Percentiles rank a stretch among this genome's conserved stretches.
These are phyloP conservation scores for Trichoderma reesei DNA, from an alignment of 495 filamentous ascomycete species.

Conservation along the genomic window DNA sequence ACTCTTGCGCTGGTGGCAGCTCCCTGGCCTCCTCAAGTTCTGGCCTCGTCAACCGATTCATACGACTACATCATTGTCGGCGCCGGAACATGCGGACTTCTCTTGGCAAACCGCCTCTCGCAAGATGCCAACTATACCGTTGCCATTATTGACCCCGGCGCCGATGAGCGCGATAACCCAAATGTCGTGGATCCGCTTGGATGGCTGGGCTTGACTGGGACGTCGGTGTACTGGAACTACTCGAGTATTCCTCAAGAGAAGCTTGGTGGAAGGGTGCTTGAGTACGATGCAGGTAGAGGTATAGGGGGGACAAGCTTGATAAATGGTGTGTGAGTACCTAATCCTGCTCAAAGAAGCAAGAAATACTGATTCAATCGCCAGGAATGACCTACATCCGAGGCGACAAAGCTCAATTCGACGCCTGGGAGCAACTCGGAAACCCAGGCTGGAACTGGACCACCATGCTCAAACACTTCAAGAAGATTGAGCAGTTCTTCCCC, in stretches of 20 bases:
- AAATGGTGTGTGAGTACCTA: conserved; percentile 29
- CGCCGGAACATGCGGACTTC: conserved; percentile 44
- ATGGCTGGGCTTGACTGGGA: conserved; percentile 31
- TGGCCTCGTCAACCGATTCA: background rate
- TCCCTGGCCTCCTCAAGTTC: background rate
- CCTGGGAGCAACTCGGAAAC: conserved; percentile 46
- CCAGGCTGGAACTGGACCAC: conserved; percentile 47
- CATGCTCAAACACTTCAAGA: conserved; percentile 30
- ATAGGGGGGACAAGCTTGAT: conserved; percentile 44
- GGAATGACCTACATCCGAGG: conserved; percentile 46
- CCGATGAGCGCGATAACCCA: conserved; percentile 35
- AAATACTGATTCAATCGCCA: conserved; percentile 13
- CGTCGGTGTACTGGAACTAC: conserved; percentile 45
- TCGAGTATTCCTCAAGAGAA: conserved; percentile 34
- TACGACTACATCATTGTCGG: conserved; percentile 43
- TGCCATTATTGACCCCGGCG: conserved; percentile 45
- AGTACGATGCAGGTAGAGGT: conserved; percentile 39
- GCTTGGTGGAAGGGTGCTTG: conserved; percentile 24
- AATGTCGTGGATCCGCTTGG: conserved; percentile 37
- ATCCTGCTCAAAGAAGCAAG: too few relatives aligned
- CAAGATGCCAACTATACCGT: conserved; percentile 36
- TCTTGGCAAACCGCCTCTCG: conserved; percentile 44
- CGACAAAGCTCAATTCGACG: conserved; percentile 44
- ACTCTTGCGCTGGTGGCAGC: background rate
- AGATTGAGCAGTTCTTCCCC: conserved; percentile 31